These are phyloP conservation scores for Puya raimondii DNA, from an alignment of 176 grass and related monocot species.

Conservation along the genomic window DNA sequence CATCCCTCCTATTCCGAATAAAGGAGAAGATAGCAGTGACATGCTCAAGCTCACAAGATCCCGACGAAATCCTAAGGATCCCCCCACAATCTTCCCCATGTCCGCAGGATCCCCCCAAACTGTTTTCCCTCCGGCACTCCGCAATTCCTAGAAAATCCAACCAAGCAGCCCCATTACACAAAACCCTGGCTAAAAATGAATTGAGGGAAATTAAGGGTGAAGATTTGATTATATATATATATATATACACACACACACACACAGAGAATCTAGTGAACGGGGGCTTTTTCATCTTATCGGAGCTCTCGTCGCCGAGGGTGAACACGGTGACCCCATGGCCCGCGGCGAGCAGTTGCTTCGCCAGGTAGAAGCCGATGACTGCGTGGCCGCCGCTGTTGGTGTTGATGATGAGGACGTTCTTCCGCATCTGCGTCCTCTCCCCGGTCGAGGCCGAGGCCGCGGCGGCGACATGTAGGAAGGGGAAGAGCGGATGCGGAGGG, in stretches of 20 bases:
- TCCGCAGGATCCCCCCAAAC: slow-evolving; percentile 62
- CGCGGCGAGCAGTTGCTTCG: slow-evolving; percentile 51
- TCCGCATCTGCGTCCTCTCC: slow-evolving; percentile 40
- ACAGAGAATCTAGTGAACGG: slow-evolving; percentile 83
- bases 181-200: neutral
- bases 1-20: no score
- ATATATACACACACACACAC: no score
- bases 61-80: neutral
- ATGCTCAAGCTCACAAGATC: no score
- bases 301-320: slow-evolving; percentile 73
- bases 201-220: neutral
- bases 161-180: neutral
- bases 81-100: slow-evolving; percentile 36
- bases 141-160: slow-evolving; percentile 48
- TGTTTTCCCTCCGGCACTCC: slow-evolving; percentile 53
- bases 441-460: no score
- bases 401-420: slow-evolving; percentile 75
- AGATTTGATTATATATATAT: no score
- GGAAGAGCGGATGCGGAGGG: neutral
- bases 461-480: neutral
- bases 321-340: slow-evolving; percentile 79
- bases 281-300: slow-evolving; percentile 94
- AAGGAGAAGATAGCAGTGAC: no score
- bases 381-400: slow-evolving; percentile 71
- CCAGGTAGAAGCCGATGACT: slow-evolving; percentile 84